phyloP scores from a whole-genome alignment of 106 monocot genomes.

The Posidonia australis region DNA sequence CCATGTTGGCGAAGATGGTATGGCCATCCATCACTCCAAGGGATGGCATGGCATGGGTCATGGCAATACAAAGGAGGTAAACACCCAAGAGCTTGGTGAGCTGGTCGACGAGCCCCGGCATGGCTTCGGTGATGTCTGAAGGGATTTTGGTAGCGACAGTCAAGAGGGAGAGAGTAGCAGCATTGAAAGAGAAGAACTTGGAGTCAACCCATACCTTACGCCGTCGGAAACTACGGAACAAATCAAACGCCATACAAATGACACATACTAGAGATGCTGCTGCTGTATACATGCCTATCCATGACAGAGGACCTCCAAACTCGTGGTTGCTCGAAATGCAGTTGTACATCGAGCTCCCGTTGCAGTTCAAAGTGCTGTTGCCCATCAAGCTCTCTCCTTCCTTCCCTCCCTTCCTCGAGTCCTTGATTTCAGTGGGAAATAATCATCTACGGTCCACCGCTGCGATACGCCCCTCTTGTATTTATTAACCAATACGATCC shows the following conservation, averaged over 20 bases:
- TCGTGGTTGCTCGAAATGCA: no score
- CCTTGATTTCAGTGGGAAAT: no score
- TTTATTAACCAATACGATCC: no score
- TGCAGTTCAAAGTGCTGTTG: no score
- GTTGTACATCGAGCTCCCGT: no score
- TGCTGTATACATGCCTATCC: constrained; percentile 15
- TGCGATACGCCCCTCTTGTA: no score
- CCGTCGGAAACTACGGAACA: background rate
- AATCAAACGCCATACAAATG: background rate
- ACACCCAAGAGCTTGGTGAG: constrained; percentile 6
- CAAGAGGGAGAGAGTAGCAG: constrained; percentile 2
- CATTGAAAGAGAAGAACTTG: constrained; percentile 14
- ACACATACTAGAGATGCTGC: constrained; percentile 1
- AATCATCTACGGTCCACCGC: no score
- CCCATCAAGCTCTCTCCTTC: no score
- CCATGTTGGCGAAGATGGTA: constrained; percentile 2
- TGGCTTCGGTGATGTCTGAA: background rate
- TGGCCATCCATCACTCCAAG: constrained; percentile 5
- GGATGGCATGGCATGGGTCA: constrained; percentile 10
- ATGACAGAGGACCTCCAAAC: background rate
- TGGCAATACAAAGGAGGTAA: constrained; percentile 5
- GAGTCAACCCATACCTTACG: background rate
- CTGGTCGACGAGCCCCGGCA: constrained; percentile 3
- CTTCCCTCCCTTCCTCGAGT: no score
- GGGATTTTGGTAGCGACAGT: background rate